These are phyloP conservation scores for Monosporascus sp. DNA, from an alignment of 2,329 filamentous ascomycete genomes.

Conservation along the genomic window DNA sequence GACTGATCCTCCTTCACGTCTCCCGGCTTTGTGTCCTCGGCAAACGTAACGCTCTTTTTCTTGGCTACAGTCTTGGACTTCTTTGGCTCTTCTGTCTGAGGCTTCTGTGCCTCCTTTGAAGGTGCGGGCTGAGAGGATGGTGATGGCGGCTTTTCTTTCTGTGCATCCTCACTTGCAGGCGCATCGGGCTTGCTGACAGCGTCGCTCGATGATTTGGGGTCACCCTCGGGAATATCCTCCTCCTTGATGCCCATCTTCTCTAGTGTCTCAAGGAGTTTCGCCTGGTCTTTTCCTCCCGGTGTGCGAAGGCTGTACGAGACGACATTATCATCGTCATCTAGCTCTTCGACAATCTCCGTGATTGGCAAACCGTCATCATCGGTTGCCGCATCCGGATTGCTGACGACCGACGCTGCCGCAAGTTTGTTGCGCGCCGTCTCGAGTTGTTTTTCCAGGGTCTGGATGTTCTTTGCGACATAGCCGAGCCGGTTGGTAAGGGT, in stretches of 20 bases:
- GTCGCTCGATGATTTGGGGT: constrained; percentile 7
- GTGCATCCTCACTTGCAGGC: not conserved
- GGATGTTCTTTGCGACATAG: constrained; percentile 80
- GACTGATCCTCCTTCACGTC: constrained; percentile 28
- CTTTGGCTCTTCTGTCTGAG: constrained; percentile 1
- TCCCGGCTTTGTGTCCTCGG: constrained; percentile 51
- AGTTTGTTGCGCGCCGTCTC: constrained; percentile 64
- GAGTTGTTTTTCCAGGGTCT: constrained; percentile 54
- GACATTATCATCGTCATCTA: constrained; percentile 87
- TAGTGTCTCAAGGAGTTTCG: constrained; percentile 65
- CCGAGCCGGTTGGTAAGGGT: constrained; percentile 73
- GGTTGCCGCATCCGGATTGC: constrained; percentile 50
- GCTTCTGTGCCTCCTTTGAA: not conserved
- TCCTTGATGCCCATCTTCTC: constrained; percentile 69
- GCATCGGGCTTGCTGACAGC: constrained; percentile 11
- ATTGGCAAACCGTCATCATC: constrained; percentile 71
- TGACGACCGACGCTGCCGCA: constrained; percentile 54
- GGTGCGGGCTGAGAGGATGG: not conserved
- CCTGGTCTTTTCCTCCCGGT: constrained; percentile 58
- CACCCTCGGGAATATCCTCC: constrained; percentile 19
- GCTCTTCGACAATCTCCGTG: constrained; percentile 85
- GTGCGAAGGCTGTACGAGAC: constrained; percentile 60
- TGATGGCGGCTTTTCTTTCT: not conserved
- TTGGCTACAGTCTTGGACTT: constrained; percentile 4
- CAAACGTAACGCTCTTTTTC: constrained; percentile 60